Evolutionary conservation across 257 asterid genomes (phyloP).

Genomic region (Cinchona pubescens): DNA sequence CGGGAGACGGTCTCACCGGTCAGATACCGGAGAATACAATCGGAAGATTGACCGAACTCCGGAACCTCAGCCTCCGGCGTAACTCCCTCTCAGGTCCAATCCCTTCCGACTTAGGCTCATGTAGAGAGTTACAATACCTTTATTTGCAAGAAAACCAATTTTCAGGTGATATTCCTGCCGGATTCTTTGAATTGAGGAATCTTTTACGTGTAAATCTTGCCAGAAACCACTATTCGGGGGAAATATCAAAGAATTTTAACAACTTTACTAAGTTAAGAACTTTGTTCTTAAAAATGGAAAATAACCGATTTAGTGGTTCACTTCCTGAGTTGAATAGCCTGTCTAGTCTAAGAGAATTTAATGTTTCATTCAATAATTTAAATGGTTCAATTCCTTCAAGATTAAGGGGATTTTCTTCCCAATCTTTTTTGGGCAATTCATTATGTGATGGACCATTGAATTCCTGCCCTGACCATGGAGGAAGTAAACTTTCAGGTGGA

Average conservation of each 20-base stretch:
- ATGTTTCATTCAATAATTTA: slow-evolving; percentile 52
- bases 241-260: slow-evolving; percentile 26
- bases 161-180: slow-evolving; percentile 51
- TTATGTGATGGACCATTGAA: slow-evolving; percentile 44
- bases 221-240: slow-evolving; percentile 42
- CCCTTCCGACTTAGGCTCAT: slow-evolving; percentile 51
- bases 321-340: slow-evolving; percentile 37
- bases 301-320: slow-evolving; percentile 49
- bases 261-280: slow-evolving; percentile 34
- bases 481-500: slow-evolving; percentile 35
- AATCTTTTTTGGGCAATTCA: slow-evolving; percentile 47
- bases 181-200: slow-evolving; percentile 36
- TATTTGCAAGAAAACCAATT: slow-evolving; percentile 45
- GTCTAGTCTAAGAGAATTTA: slow-evolving; percentile 28
- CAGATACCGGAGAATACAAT: slow-evolving; percentile 35
- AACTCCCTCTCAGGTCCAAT: slow-evolving; percentile 50
- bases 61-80: slow-evolving; percentile 53
- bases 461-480: slow-evolving; percentile 32
- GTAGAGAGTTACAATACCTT: slow-evolving; percentile 36
- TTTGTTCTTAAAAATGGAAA: slow-evolving; percentile 44
- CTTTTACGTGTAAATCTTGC: slow-evolving; percentile 41
- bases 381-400: slow-evolving; percentile 44
- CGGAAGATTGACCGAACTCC: slow-evolving; percentile 47
- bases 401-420: slow-evolving; percentile 23
- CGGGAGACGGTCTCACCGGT: slow-evolving; percentile 47